Evolutionary conservation across 495 filamentous ascomycete genomes (phyloP).

Genomic region (Penicillium bialowiezense): DNA sequence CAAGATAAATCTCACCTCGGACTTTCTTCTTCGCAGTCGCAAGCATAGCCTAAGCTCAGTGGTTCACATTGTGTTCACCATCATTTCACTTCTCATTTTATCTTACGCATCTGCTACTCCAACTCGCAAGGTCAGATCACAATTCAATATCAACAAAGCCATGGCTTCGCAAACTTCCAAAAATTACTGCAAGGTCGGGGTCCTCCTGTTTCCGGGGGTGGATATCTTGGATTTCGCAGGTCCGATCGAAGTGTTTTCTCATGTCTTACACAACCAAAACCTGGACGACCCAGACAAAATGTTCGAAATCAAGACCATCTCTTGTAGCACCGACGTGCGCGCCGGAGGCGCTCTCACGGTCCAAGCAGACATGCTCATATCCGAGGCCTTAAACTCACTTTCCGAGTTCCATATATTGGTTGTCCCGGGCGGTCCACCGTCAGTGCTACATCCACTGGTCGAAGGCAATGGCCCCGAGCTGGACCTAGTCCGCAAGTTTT

Average conservation of each 20-base stretch:
- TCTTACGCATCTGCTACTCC: background rate
- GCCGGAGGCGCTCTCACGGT: conserved; percentile 23
- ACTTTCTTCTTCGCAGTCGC: background rate
- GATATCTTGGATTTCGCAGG: conserved; percentile 65
- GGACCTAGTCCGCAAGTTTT: conserved; percentile 30
- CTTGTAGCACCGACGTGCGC: conserved; percentile 32
- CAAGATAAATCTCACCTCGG: conserved; percentile 6
- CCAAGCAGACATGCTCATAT: conserved; percentile 28
- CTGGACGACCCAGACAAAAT: conserved; percentile 23
- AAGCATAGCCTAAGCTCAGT: background rate
- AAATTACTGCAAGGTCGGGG: conserved; percentile 28
- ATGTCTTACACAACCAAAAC: conserved; percentile 32
- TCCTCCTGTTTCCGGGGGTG: conserved; percentile 45
- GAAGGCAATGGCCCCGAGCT: conserved; percentile 21
- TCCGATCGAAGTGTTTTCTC: conserved; percentile 56
- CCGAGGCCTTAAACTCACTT: conserved; percentile 62
- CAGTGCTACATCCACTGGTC: conserved; percentile 20
- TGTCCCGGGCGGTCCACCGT: conserved; percentile 50
- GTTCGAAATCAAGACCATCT: conserved; percentile 31
- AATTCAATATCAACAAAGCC: background rate
- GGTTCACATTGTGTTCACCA: background rate
- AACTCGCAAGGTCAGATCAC: background rate
- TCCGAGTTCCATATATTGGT: conserved; percentile 69
- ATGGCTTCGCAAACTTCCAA: conserved; percentile 14
- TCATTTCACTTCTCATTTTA: background rate